Percentiles rank a stretch among this genome's conserved stretches.
These are phyloP conservation scores for Westerdykella aurantiaca DNA, from an alignment of 2,329 filamentous ascomycete genomes.

Conservation along the genomic window DNA sequence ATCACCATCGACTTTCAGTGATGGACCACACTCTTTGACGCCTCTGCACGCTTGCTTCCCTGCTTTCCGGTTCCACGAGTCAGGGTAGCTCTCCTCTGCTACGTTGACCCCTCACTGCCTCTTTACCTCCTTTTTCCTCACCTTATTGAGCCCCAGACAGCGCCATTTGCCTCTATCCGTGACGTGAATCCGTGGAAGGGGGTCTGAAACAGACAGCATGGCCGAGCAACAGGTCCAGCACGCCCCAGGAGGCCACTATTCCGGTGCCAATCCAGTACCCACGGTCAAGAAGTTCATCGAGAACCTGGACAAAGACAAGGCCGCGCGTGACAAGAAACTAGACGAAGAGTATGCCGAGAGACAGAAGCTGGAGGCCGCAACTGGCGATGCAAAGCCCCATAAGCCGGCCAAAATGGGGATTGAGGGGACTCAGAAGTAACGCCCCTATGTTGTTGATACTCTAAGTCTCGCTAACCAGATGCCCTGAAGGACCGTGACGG, in stretches of 20 bases:
- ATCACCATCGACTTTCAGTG: not conserved
- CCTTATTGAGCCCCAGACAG: slow-evolving; percentile 5
- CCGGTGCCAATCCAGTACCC: slow-evolving; percentile 74
- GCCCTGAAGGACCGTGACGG: slow-evolving; percentile 54
- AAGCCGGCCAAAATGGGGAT: slow-evolving; percentile 42
- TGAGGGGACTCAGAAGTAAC: slow-evolving; percentile 45
- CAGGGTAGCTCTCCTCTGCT: slow-evolving; percentile 4
- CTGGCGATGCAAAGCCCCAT: slow-evolving; percentile 42
- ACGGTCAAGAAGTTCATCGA: slow-evolving; percentile 81
- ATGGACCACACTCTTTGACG: not conserved
- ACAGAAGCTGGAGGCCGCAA: slow-evolving; percentile 39
- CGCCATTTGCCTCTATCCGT: not conserved
- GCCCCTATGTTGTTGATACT: not conserved
- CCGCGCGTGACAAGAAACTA: slow-evolving; percentile 64
- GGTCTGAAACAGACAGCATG: slow-evolving; percentile 30
- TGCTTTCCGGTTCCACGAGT: slow-evolving; percentile 13
- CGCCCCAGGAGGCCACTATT: slow-evolving; percentile 65
- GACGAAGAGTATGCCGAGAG: slow-evolving; percentile 50
- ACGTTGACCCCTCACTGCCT: slow-evolving; percentile 1
- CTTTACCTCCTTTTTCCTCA: slow-evolving; percentile 3
- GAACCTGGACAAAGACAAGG: slow-evolving; percentile 72
- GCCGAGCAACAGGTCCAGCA: slow-evolving; percentile 42
- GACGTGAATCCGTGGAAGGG: slow-evolving; percentile 1
- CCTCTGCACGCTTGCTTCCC: slow-evolving; percentile 5
- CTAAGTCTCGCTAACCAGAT: not conserved